Base-by-base conservation (phyloP, 345 rosid genomes). In the Heritiera littoralis region DNA sequence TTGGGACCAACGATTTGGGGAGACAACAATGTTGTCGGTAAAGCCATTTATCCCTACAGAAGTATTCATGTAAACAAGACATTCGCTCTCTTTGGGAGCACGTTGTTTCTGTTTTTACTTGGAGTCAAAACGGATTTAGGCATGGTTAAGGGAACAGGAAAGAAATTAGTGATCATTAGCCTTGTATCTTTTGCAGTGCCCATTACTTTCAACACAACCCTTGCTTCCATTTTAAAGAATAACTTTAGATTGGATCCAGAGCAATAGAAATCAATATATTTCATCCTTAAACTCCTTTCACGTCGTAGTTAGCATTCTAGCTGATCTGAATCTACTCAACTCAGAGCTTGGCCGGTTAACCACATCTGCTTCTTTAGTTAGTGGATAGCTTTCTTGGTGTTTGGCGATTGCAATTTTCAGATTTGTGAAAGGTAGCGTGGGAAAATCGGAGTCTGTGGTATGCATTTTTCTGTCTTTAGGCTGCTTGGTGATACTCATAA, bases 311-410 rank as follows among this genome's bases (percentile, higher is more conserved):
- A 85, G 98, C 75, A 80, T 93, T 43, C 90, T 95, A 15, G 91
- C 97, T 1, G 99, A 93, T 85, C 92, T 95, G 52, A 93, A 95
- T 67, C 95, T 95, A 56, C 85, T 87, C 38, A 35, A 35, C 38
- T 35, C 99, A 0, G 99, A 93, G 46, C 84, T 95, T 38, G 99
- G 98, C 13, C 84, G 90, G 73, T 75, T 93, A 15, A 95, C 98
- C 2, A 89, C 94, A 91, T 95, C 98, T 20, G 86, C 97, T 6
- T 94, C 99, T 30, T 89, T 95, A 54, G 68, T 95, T 17, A 95
- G 92, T n/a, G 98, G 93, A 86, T 88, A 90, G 75, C 86, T 89
- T 63, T 92, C 96, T 67, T 95, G 99, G 97, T 66, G 90, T 83
- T 90, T 2, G 38, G 94, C 41, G 9, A 90, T 90, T 45, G n/a